Conservation (phyloP, 441 rosid genomes). For the Raphanus hybrid region DNA sequence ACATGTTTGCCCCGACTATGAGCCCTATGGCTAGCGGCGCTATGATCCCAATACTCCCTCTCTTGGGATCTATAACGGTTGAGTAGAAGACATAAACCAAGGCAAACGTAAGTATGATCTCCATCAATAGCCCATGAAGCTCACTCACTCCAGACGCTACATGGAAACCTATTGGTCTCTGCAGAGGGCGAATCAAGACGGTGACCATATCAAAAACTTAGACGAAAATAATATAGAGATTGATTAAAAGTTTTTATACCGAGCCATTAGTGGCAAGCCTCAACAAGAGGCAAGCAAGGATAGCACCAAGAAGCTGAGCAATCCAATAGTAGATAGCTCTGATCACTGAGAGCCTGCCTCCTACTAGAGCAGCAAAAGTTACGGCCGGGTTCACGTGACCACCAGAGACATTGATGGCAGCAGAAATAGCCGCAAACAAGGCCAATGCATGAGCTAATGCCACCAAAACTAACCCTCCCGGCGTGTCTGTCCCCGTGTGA, state of each 20-base stretch:
- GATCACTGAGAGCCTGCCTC: slow-evolving; percentile 64
- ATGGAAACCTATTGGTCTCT: slow-evolving; percentile 79
- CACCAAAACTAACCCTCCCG: slow-evolving; percentile 57
- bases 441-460: slow-evolving; percentile 83
- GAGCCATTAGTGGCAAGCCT: slow-evolving; percentile 60
- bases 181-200: slow-evolving; percentile 8
- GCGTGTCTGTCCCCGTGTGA: slow-evolving; percentile 44
- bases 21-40: slow-evolving; percentile 77
- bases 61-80: slow-evolving; percentile 72
- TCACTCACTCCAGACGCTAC: slow-evolving; percentile 60
- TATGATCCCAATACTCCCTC: slow-evolving; percentile 74
- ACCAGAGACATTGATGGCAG: slow-evolving; percentile 72
- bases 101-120: slow-evolving; percentile 65
- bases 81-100: slow-evolving; percentile 69
- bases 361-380: slow-evolving; percentile 69
- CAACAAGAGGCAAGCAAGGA: slow-evolving; percentile 61
- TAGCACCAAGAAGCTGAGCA: slow-evolving; percentile 61
- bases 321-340: slow-evolving; percentile 58
- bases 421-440: slow-evolving; percentile 62
- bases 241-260: slow-evolving; percentile 40
- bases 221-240: background rate
- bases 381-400: slow-evolving; percentile 83
- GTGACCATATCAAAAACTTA: background rate
- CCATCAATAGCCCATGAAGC: slow-evolving; percentile 60
- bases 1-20: slow-evolving; percentile 66